Evolutionary conservation across 2,329 filamentous ascomycete species (phyloP).

Genomic region (Trichoderma aggressivum): DNA sequence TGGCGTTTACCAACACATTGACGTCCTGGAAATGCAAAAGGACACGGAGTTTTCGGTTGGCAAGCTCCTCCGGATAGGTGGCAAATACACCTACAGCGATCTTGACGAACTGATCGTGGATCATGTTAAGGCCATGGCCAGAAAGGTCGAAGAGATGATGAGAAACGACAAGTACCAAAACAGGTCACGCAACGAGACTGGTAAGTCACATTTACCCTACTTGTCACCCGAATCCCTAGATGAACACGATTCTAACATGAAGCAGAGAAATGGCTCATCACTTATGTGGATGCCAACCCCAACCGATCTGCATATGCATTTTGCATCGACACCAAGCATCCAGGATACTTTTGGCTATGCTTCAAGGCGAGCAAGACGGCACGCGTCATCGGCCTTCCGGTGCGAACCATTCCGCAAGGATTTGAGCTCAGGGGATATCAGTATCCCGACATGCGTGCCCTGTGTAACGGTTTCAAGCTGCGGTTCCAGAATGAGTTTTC

Average conservation of each 20-base stretch:
- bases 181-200: conserved; percentile 74
- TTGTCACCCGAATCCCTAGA: background rate
- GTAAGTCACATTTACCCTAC: conserved; percentile 54
- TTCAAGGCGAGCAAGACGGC: conserved; percentile 86
- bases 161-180: conserved; percentile 90
- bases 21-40: conserved; percentile 94
- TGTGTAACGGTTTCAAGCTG: conserved; percentile 97
- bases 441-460: conserved; percentile 90
- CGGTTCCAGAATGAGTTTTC: conserved; percentile 65
- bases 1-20: conserved; percentile 94
- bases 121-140: conserved; percentile 95
- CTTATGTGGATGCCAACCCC: conserved; percentile 94
- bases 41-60: conserved; percentile 95
- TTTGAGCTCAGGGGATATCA: conserved; percentile 85
- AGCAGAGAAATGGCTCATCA: conserved; percentile 89
- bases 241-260: conserved; percentile 22
- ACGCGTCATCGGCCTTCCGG: conserved; percentile 71
- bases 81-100: conserved; percentile 91
- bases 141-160: conserved; percentile 96
- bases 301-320: conserved; percentile 92
- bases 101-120: conserved; percentile 95
- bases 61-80: conserved; percentile 76
- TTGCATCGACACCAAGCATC: conserved; percentile 87
- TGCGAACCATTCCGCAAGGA: conserved; percentile 88
- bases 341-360: conserved; percentile 92